These are phyloP conservation scores for Mortierella sp. DNA, from an alignment of 371 early-diverging fungal species.

Conservation along the genomic window DNA sequence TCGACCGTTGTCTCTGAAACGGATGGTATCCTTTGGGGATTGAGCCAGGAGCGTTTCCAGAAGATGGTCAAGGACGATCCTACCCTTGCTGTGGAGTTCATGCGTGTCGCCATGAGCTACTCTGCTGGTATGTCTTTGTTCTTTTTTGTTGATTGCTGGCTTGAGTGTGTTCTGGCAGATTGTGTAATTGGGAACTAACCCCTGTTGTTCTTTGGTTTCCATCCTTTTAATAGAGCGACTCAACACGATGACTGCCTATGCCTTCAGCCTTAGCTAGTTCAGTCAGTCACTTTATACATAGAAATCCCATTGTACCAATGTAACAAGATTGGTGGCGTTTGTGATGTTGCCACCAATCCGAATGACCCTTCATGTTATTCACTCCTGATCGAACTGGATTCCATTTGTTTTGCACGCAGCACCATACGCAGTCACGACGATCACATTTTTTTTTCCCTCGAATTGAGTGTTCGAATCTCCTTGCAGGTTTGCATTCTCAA, in stretches of 20 bases:
- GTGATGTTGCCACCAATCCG: background rate
- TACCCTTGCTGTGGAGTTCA: constrained; percentile 52
- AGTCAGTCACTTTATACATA: background rate
- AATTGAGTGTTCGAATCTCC: background rate
- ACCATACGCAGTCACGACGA: background rate
- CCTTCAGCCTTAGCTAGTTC: constrained; percentile 48
- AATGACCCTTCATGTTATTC: background rate
- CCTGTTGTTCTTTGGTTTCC: background rate
- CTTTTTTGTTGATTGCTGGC: background rate
- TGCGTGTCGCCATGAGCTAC: constrained; percentile 56
- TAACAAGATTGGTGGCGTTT: constrained; percentile 9
- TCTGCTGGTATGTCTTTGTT: constrained; percentile 43
- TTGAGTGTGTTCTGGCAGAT: background rate
- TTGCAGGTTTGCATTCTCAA: background rate
- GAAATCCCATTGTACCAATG: background rate
- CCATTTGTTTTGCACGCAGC: background rate
- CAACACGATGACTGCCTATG: constrained; percentile 50
- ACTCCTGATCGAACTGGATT: no score
- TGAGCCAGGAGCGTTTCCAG: constrained; percentile 70
- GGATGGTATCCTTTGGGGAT: constrained; percentile 76
- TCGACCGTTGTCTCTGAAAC: constrained; percentile 76
- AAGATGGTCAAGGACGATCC: constrained; percentile 64
- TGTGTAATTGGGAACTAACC: background rate
- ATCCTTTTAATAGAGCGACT: constrained; percentile 33
- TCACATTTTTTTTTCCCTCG: background rate